Percentiles rank a stretch among this genome's conserved stretches.
These are phyloP conservation scores for Melaleuca alternifolia DNA, from an alignment of 345 rosid genomes.

Conservation along the genomic window DNA sequence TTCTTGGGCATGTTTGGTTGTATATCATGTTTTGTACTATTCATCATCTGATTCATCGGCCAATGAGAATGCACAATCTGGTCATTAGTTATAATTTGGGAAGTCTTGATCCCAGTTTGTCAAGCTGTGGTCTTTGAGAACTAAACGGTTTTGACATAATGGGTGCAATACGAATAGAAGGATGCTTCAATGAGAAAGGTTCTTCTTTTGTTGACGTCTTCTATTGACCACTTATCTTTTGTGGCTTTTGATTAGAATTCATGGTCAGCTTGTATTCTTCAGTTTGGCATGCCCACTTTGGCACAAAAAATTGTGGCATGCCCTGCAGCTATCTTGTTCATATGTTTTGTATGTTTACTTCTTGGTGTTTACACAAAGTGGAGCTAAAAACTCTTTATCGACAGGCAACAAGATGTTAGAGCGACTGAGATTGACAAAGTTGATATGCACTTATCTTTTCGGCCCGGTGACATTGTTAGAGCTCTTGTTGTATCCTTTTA, in stretches of 20 bases:
- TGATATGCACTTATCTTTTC: constrained; percentile 74
- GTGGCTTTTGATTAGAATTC: neutral
- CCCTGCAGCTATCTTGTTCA: neutral
- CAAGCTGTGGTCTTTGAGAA: neutral
- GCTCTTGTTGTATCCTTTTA: constrained; percentile 84
- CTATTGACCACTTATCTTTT: neutral
- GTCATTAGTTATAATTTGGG: neutral
- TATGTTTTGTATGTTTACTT: neutral
- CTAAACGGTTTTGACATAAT: neutral
- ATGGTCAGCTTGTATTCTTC: neutral
- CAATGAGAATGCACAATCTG: neutral
- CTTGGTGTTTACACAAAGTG: neutral
- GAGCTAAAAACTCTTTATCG: neutral
- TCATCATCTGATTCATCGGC: neutral
- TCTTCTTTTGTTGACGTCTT: neutral
- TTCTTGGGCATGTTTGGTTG: neutral
- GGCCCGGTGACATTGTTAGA: constrained; percentile 78
- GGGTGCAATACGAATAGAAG: neutral
- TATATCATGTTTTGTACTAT: neutral
- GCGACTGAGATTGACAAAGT: constrained; percentile 91
- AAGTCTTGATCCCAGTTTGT: neutral
- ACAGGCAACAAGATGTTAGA: constrained; percentile 94
- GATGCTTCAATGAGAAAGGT: neutral
- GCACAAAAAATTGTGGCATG: neutral
- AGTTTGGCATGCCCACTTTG: neutral